Percentiles rank a stretch among this genome's conserved stretches.
Conservation (phyloP, 1,284 basidiomycete species). For the Gymnopus androsaceus region DNA sequence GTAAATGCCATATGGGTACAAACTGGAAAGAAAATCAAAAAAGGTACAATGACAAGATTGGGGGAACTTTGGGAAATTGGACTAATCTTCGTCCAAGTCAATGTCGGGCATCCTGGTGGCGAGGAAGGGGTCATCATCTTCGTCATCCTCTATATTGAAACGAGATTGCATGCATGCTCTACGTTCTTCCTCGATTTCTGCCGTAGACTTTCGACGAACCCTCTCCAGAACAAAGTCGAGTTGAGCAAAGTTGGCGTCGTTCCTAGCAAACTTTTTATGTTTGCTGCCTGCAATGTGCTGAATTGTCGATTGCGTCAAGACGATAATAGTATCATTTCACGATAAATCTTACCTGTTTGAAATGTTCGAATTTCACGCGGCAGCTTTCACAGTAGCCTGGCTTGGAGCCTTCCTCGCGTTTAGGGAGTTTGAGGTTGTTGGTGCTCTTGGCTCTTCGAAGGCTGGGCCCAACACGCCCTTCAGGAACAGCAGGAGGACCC, state of each 20-base stretch:
- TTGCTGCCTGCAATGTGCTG: constrained; percentile 80
- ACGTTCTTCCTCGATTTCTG: constrained; percentile 41
- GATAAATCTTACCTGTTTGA: constrained; percentile 64
- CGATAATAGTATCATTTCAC: constrained; percentile 4
- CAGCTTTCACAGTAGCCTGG: constrained; percentile 99
- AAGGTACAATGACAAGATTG: background rate
- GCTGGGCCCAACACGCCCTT: constrained; percentile 36
- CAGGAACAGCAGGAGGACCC: constrained; percentile 69
- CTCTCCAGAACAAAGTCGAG: constrained; percentile 81
- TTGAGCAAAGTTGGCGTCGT: constrained; percentile 79
- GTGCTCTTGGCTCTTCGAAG: constrained; percentile 78
- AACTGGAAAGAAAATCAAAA: background rate
- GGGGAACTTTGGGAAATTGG: background rate
- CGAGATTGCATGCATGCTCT: background rate
- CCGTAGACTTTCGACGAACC: constrained; percentile 65
- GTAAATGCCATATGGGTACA: background rate
- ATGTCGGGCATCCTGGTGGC: background rate
- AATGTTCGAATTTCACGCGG: constrained; percentile 87
- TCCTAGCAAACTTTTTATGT: constrained; percentile 86
- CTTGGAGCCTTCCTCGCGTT: constrained; percentile 83
- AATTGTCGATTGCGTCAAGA: background rate
- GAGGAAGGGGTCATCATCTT: background rate
- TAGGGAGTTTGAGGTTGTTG: constrained; percentile 71
- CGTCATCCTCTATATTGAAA: background rate
- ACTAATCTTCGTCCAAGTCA: constrained; percentile 2